These are phyloP conservation scores for Myochromella boudieri DNA, from an alignment of 768 basidiomycete species.

Conservation along the genomic window DNA sequence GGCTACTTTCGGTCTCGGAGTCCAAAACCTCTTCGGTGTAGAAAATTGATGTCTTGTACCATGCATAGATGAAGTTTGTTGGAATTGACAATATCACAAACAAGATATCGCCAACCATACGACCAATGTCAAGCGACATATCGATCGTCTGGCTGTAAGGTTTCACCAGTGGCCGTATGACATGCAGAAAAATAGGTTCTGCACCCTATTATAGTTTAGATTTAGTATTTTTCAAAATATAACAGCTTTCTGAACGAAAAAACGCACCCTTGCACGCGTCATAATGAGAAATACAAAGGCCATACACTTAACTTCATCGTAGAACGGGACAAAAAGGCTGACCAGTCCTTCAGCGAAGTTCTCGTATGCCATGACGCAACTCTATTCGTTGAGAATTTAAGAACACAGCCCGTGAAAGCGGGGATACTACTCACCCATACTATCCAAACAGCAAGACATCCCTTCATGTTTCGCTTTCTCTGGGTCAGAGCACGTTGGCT, in stretches of 20 bases:
- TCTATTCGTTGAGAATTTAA: slow-evolving; percentile 39
- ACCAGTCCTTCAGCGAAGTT: slow-evolving; percentile 62
- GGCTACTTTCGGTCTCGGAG: slow-evolving; percentile 18
- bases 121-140: slow-evolving; percentile 55
- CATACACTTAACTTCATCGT: slow-evolving; percentile 78
- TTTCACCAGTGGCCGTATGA: slow-evolving; percentile 76
- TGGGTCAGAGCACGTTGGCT: slow-evolving; percentile 68
- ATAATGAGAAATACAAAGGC: slow-evolving; percentile 72
- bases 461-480: slow-evolving; percentile 85
- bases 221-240: slow-evolving; percentile 1
- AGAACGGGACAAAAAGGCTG: slow-evolving; percentile 78
- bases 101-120: slow-evolving; percentile 65
- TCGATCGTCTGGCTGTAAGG: slow-evolving; percentile 74
- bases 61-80: slow-evolving; percentile 30
- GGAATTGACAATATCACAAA: slow-evolving; percentile 42
- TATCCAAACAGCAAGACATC: slow-evolving; percentile 80
- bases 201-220: slow-evolving; percentile 56
- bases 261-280: slow-evolving; percentile 63
- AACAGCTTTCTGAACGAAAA: slow-evolving; percentile 21
- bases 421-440: slow-evolving; percentile 63
- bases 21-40: slow-evolving; percentile 14
- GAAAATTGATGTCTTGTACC: slow-evolving; percentile 33
- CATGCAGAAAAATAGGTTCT: slow-evolving; percentile 80
- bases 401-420: slow-evolving; percentile 1
- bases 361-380: slow-evolving; percentile 69